Conservation (phyloP, 768 basidiomycete genomes). For the Pulveroboletus sp. region DNA sequence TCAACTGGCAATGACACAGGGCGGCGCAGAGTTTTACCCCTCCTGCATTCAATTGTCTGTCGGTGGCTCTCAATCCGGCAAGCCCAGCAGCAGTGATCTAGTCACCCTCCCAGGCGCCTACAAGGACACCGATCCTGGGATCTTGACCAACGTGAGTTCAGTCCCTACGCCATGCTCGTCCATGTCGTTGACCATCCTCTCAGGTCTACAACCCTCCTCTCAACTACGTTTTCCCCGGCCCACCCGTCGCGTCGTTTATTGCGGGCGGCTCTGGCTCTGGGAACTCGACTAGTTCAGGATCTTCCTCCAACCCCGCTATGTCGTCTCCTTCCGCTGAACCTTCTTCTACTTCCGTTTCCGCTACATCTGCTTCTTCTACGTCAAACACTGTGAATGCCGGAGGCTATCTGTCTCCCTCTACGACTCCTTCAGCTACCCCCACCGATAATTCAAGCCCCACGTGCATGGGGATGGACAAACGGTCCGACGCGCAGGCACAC, state of each 20-base stretch:
- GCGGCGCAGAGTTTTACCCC: conserved; percentile 48
- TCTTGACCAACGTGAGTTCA: conserved; percentile 44
- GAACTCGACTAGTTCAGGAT: conserved; percentile 2
- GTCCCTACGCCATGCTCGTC: rapidly evolving
- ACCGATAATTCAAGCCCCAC: conserved; percentile 8
- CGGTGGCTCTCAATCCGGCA: conserved; percentile 27
- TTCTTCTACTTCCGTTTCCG: background rate
- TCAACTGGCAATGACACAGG: conserved; percentile 49
- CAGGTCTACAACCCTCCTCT: conserved; percentile 28
- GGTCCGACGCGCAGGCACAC: background rate
- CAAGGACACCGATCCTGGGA: conserved; percentile 61
- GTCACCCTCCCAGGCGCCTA: conserved; percentile 72
- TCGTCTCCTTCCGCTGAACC: background rate
- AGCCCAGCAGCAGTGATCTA: conserved; percentile 29
- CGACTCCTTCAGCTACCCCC: background rate
- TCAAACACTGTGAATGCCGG: background rate
- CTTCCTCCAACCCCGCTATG: background rate
- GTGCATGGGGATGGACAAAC: conserved; percentile 10
- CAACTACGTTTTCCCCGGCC: conserved; percentile 51
- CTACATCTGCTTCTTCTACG: too few relatives aligned
- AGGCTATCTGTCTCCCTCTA: background rate
- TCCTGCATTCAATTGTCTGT: conserved; percentile 26
- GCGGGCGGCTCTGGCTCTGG: conserved; percentile 9
- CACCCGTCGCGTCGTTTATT: conserved; percentile 41
- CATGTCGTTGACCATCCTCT: background rate